Conservation (phyloP, 805 yeast species). For the Candida chilensis region DNA sequence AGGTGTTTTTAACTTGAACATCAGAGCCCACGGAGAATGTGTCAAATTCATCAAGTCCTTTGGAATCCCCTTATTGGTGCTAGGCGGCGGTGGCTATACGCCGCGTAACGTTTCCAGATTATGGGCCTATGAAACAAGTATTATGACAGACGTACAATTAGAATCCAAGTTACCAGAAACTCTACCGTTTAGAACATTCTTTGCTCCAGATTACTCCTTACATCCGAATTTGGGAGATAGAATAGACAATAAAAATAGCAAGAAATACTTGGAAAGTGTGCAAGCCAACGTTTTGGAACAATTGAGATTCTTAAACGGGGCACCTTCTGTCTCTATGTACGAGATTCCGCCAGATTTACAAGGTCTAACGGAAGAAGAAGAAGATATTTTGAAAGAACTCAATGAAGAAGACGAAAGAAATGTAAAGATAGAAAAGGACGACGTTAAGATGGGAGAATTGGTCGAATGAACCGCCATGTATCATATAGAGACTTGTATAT, state of each 20-base stretch:
- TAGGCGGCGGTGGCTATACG: slow-evolving; percentile 98
- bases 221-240: slow-evolving; percentile 79
- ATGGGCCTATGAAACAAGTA: slow-evolving; percentile 92
- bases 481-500: background rate
- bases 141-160: slow-evolving; percentile 52
- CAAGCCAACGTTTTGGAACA: slow-evolving; percentile 72
- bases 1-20: slow-evolving; percentile 89
- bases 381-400: slow-evolving; percentile 22
- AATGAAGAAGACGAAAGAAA: slow-evolving; percentile 18
- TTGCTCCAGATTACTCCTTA: slow-evolving; percentile 62
- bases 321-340: slow-evolving; percentile 91
- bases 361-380: slow-evolving; percentile 33
- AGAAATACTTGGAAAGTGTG: slow-evolving; percentile 74
- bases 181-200: slow-evolving; percentile 32
- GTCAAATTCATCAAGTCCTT: slow-evolving; percentile 83
- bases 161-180: slow-evolving; percentile 30
- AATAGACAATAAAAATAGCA: slow-evolving; percentile 78
- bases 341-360: slow-evolving; percentile 70
- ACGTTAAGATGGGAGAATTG: background rate
- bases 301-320: slow-evolving; percentile 73
- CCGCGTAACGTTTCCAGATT: slow-evolving; percentile 90
- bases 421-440: slow-evolving; percentile 1
- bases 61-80: slow-evolving; percentile 81
- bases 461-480: background rate
- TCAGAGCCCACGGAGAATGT: slow-evolving; percentile 93